A percentile compares a stretch with the other conserved stretches of the same genome.
Evolutionary conservation across 345 rosid species (phyloP).

Genomic region (Pistacia integerrima): DNA sequence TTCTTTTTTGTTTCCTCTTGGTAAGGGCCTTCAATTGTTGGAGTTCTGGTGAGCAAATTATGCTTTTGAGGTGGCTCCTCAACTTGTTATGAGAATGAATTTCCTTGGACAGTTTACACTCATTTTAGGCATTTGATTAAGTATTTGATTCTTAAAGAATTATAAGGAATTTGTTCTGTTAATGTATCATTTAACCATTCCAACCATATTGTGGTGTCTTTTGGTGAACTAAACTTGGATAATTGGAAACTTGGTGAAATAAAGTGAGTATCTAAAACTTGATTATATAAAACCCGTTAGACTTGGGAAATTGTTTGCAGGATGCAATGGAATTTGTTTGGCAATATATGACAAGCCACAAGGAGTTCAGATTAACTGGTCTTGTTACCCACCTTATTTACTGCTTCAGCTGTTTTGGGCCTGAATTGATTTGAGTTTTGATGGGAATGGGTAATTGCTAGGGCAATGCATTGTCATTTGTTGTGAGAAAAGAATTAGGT

Average conservation of each 20-base stretch:
- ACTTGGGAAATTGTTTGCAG: slow-evolving; percentile 1
- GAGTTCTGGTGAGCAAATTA: not conserved
- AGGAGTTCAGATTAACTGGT: not conserved
- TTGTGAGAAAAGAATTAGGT: not conserved
- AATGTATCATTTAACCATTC: not conserved
- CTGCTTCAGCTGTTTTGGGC: not conserved
- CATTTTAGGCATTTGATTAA: too few species aligned
- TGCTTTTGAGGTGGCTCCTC: not conserved
- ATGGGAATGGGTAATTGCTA: not conserved
- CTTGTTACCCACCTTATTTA: not conserved
- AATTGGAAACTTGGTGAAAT: slow-evolving; percentile 11
- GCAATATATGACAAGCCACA: not conserved
- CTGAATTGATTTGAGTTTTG: not conserved
- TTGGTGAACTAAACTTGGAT: slow-evolving; percentile 1
- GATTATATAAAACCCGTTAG: not conserved
- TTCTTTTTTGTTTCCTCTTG: not conserved
- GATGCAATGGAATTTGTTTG: not conserved
- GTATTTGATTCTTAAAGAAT: too few species aligned
- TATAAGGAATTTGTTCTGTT: slow-evolving; percentile 1
- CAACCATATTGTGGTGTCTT: not conserved
- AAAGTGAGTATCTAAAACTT: not conserved
- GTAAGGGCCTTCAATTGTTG: not conserved
- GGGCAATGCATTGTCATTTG: not conserved
- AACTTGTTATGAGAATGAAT: not conserved
- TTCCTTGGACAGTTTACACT: not conserved